Evolutionary conservation across 2,329 filamentous ascomycete species (phyloP).

Genomic region (Xylariaceae sp.): DNA sequence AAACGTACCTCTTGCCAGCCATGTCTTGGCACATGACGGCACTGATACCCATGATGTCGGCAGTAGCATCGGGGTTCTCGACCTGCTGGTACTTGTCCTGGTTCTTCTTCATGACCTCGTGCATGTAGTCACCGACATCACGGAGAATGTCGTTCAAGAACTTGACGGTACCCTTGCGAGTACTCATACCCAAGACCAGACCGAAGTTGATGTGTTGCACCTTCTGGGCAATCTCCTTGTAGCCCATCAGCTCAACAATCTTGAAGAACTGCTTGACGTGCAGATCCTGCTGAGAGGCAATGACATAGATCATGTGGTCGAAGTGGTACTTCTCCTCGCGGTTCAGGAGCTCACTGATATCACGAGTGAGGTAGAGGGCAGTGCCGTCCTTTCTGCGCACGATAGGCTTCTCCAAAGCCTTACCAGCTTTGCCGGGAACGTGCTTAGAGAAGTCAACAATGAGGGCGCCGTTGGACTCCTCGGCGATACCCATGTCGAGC

Average conservation of each 20-base stretch:
- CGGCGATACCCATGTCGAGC: slow-evolving; percentile 58
- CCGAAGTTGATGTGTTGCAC: slow-evolving; percentile 74
- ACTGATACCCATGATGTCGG: slow-evolving; percentile 86
- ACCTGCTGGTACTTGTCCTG: slow-evolving; percentile 86
- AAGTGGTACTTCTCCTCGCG: slow-evolving; percentile 57
- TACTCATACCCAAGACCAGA: slow-evolving; percentile 65
- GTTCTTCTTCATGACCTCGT: slow-evolving; percentile 93
- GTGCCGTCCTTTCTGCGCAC: slow-evolving; percentile 70
- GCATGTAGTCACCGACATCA: slow-evolving; percentile 90
- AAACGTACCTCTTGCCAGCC: slow-evolving; percentile 75
- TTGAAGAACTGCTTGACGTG: slow-evolving; percentile 73
- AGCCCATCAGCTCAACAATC: slow-evolving; percentile 66
- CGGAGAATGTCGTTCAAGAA: slow-evolving; percentile 60
- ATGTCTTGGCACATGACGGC: slow-evolving; percentile 98
- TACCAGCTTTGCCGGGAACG: slow-evolving; percentile 59
- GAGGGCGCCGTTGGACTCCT: slow-evolving; percentile 66
- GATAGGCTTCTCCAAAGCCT: slow-evolving; percentile 64
- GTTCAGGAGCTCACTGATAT: slow-evolving; percentile 68
- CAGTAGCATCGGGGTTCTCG: slow-evolving; percentile 71
- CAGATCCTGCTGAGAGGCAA: slow-evolving; percentile 65
- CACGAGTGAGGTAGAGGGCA: slow-evolving; percentile 70
- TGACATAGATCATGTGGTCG: slow-evolving; percentile 77
- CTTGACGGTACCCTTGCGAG: slow-evolving; percentile 62
- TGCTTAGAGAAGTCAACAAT: slow-evolving; percentile 68
- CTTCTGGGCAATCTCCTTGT: slow-evolving; percentile 61